Evolutionary conservation across 306 rosid species (phyloP), one percentile per base, ranked within the genome.

Genomic region (Echinosophora koreensis): DNA sequence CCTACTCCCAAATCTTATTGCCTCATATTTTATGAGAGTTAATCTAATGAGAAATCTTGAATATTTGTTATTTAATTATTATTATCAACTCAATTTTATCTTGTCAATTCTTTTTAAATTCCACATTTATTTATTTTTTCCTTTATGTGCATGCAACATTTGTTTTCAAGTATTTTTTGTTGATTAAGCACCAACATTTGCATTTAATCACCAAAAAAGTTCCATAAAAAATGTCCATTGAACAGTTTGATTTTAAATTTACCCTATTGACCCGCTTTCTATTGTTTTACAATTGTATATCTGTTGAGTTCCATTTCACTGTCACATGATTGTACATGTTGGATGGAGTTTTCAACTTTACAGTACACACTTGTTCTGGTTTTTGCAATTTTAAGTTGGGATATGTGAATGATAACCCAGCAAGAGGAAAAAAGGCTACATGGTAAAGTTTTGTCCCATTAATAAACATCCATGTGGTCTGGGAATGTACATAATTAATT

Each of bases 1-100:
- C 66, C 27, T 13, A 50, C 15, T 78, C 61, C 62, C 80, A 65
- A 42, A 59, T 82, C 46, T 68, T 37, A 34, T 82, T 76, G 55
- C 71, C 65, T 61, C 62, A 22, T 44, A 35, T 38, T 69, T 66
- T 71, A 55, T 66, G 60, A 3, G 18, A 66, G 17, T 52, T 34
- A 39, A 32, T 78, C 18, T 46, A 46, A 47, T 35, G 35, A 70
- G 12, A 42, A 51, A 32, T 69, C 37, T 58, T 30, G 17, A 30
- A 65, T 35, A 65, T 82, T 61, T 56, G 32, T 46, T 18, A 32
- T 59, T 58, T 15, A 17, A 50, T 59, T 34, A 32, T 62, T 77
- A 5, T 66, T 30, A 50, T 72, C 69, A 62, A 44, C 44, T n/a
- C 13, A 39, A 50, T 46, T 73, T 16, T 60, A 69, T 72, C 58